Evolutionary conservation across 2,329 filamentous ascomycete genomes (phyloP), one percentile per base, ranked within the genome.

Genomic region (Penicillium polonicum): DNA sequence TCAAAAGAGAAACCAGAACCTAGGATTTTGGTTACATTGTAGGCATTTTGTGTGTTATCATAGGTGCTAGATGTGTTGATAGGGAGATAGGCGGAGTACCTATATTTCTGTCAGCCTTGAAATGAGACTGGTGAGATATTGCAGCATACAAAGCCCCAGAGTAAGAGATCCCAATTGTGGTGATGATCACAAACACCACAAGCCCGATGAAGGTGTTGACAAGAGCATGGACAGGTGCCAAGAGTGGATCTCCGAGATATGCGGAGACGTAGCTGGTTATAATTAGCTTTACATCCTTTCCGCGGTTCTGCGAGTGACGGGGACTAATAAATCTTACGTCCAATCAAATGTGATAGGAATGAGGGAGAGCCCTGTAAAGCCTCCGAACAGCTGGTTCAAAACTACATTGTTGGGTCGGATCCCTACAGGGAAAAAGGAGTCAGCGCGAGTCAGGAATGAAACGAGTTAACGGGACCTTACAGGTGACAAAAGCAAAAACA

Each of bases 401-500:
- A 64, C 45, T 8, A 84, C 78, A 58, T 83, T 88, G 51, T 88
- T 79, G 1, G 88, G 88, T 0, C 81, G 82, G 43, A 88, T 80
- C 65, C 65, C 59, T 65, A n/a, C 19, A 43, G 19, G 17, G 5
- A 3, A 23, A 33, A 10, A 21, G 8, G 13, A 15, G 12, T 60
- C 8, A 54, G 45, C 12, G 12, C 12, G n/a, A 21, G 29, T 21
- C 17, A 38, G 12, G 3, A 9, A 38, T 23, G 4, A 27, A 27
- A 48, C 13, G 1, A 27, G 10, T 5, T 1, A 29, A 27, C 21
- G 27, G 8, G 29, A 1, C 13, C 60, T 45, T 49, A 86, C 87
- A 89, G 0, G 87, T 89, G 13, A 83, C 78, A 63, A 89, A 87
- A 5, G 86, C 85, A 63, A 89, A 88, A 8, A 87, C 81, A 57